Percentiles rank a stretch among this genome's conserved stretches.
phyloP scores from a whole-genome alignment of 306 rosid species.

The Castanea sativa region DNA sequence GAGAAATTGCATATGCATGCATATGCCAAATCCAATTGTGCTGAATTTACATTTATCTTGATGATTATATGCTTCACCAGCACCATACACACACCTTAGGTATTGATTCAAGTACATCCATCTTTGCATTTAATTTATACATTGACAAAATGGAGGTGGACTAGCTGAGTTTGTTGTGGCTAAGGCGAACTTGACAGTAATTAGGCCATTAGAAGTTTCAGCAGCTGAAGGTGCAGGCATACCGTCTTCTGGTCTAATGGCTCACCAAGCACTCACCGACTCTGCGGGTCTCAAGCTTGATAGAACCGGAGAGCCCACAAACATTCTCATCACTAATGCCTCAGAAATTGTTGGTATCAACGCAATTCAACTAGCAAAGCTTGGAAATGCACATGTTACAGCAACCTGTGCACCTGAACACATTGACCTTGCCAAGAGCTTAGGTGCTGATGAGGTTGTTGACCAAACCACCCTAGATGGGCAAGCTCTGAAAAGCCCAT shows the following conservation, averaged over 20 bases:
- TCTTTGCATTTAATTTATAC: constrained; percentile 4
- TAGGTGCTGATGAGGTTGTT: constrained; percentile 78
- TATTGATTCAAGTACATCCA: no score
- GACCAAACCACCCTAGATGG: constrained; percentile 67
- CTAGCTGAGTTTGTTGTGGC: constrained; percentile 56
- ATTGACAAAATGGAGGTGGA: constrained; percentile 69
- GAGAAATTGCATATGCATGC: no score
- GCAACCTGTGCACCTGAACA: constrained; percentile 73
- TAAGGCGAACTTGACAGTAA: constrained; percentile 38
- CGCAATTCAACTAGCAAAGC: constrained; percentile 69
- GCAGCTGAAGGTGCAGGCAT: constrained; percentile 58
- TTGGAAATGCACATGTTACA: constrained; percentile 55
- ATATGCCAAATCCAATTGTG: no score
- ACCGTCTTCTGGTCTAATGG: constrained; percentile 66
- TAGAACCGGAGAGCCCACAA: constrained; percentile 45
- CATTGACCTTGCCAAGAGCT: constrained; percentile 48
- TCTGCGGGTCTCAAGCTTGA: constrained; percentile 63
- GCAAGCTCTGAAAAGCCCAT: constrained; percentile 55
- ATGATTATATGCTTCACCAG: no score
- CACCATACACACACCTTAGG: no score
- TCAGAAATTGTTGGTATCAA: constrained; percentile 62
- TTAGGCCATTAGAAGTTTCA: constrained; percentile 55
- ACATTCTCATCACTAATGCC: constrained; percentile 57
- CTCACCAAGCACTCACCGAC: constrained; percentile 60
- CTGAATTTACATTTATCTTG: no score